Conservation (phyloP, 129 eudicot species). For the Logfia minima region DNA sequence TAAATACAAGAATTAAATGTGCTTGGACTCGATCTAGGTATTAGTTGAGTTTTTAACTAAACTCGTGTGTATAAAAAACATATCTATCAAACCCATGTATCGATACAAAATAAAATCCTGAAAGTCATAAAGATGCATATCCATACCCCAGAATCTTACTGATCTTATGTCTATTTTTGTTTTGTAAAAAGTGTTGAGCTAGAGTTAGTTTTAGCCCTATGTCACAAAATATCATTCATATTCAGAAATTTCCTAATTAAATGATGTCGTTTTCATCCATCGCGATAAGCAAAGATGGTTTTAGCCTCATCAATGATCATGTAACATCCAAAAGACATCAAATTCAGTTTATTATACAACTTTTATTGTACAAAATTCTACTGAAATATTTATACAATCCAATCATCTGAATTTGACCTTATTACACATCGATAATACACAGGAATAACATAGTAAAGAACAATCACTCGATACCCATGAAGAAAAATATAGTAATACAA, state of each 20-base stretch:
- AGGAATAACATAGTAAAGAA: not conserved
- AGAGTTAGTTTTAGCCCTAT: not conserved
- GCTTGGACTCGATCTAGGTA: not conserved
- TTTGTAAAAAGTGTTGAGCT: not conserved
- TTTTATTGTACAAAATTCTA: conserved; percentile 30
- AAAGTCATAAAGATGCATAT: not conserved
- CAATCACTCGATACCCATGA: not conserved
- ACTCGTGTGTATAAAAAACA: too few species aligned
- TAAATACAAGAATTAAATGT: too few species aligned
- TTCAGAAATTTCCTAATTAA: not conserved
- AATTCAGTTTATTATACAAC: conserved; percentile 27
- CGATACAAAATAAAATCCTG: not conserved
- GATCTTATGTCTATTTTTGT: not conserved
- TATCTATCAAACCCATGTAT: too few species aligned
- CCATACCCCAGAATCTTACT: not conserved
- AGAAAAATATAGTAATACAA: not conserved
- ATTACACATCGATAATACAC: not conserved
- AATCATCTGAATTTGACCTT: conserved; percentile 1
- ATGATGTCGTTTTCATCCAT: not conserved
- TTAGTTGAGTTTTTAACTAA: not conserved
- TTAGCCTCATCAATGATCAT: not conserved
- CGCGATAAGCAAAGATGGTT: not conserved
- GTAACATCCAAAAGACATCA: conserved; percentile 5
- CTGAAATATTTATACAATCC: conserved; percentile 6
- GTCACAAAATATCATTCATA: not conserved